Base-by-base conservation (phyloP, 805 yeast genomes). In the Candida saitoana region DNA sequence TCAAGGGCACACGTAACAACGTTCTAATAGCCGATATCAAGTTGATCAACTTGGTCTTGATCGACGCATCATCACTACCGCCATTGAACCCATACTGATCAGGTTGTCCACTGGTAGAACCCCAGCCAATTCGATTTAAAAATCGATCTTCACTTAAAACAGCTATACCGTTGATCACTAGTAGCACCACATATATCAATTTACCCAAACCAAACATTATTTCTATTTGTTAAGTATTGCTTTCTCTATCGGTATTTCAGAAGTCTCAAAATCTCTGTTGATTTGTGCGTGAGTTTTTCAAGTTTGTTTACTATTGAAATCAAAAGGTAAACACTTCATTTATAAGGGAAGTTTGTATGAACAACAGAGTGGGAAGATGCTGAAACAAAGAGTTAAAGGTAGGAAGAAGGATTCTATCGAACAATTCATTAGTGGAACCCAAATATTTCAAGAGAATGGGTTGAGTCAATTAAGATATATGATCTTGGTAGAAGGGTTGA, bases 101-200 rank as follows among this genome's bases (percentile, higher is more conserved):
- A 11, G 34, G 40, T 39, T 47, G 50, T 14, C 31, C 20, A 46
- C 43, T 43, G 20, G 49, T 47, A 18, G 51, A 54, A 7, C 62
- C 65, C 67, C 64, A 67, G 18, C 67, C 71, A 27, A 57, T 76
- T 63, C 95, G 69, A 52, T 81, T 80, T 45, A 86, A 67, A 54
- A 86, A 86, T 44, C 95, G 67, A 54, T 86, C 93, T 52, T 86
- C 95, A 57, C 84, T 84, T 40, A 86, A 72, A 27, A 86, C 82
- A 0, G 93, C 93, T 20, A 86, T 76, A 0, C 91, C 79, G 59
- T 86, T 86, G 37, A 84, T 75, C 43, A 84, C 63, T 30, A 86
- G 68, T n/a, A 79, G 60, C 18, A 72, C 62, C 42, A 76, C 79
- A 52, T 79, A 80, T 42, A 79, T 68, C 24, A 80, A 62, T 55